Conservation (phyloP, 352 stramenopile genomes). For the Pythium rishiriense region DNA sequence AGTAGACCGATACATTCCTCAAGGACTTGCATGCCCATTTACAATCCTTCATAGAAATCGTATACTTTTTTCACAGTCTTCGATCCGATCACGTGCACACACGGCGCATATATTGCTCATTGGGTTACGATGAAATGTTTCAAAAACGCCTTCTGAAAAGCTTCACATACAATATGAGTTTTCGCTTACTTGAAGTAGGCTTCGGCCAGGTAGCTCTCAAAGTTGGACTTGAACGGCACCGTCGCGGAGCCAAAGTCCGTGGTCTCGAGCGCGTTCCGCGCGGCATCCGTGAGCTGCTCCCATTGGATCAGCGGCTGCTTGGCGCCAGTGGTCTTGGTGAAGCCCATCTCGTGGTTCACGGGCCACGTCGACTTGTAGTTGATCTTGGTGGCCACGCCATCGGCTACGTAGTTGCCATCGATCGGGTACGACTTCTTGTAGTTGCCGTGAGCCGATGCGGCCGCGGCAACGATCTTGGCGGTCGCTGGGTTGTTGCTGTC, state of each 20-base stretch:
- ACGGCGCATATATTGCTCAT: no score
- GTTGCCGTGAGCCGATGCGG: conserved; percentile 9
- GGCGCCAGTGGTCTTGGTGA: conserved; percentile 1
- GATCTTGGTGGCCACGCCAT: conserved; percentile 15
- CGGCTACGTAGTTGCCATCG: conserved; percentile 2
- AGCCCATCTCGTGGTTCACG: conserved; percentile 15
- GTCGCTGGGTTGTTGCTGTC: conserved; percentile 18
- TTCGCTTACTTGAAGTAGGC: conserved; percentile 15
- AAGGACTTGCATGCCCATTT: no score
- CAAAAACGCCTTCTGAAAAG: no score
- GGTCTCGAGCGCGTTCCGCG: background rate
- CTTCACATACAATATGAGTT: no score
- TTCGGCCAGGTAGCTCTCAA: conserved; percentile 1
- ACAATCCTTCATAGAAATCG: no score
- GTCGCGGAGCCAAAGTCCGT: conserved; percentile 2
- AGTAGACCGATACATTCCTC: no score
- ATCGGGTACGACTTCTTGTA: conserved; percentile 20
- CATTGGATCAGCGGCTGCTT: conserved; percentile 12
- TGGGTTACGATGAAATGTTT: no score
- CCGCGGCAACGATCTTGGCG: conserved; percentile 4
- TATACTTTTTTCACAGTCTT: no score
- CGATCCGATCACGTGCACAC: no score
- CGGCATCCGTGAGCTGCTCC: conserved; percentile 4
- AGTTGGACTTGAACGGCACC: background rate
- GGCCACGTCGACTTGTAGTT: conserved; percentile 15